Evolutionary conservation across 331 rosid species (phyloP).

Genomic region (Quercus tomentella): DNA sequence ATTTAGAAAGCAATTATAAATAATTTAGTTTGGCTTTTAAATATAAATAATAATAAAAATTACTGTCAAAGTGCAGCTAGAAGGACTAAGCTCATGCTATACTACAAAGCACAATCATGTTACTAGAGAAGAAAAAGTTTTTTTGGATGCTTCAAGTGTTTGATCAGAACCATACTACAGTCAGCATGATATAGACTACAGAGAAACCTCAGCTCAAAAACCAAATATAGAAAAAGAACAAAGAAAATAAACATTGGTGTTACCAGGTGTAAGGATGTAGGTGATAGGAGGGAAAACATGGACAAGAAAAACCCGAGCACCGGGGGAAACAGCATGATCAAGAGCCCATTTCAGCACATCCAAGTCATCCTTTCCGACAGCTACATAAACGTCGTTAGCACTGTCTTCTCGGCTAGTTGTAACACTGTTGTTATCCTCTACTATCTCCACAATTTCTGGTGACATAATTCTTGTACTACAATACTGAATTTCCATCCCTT

Average conservation of each 20-base stretch:
- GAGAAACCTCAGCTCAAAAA: too few species aligned
- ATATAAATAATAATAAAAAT: background rate
- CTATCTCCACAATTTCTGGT: constrained; percentile 49
- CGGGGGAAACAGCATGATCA: constrained; percentile 54
- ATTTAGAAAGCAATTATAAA: too few species aligned
- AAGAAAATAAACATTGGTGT: background rate
- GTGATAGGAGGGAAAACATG: constrained; percentile 70
- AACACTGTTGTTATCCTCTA: constrained; percentile 42
- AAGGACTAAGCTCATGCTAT: background rate
- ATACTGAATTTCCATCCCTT: constrained; percentile 28
- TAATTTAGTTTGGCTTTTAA: background rate
- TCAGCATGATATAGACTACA: background rate
- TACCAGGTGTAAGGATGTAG: constrained; percentile 75
- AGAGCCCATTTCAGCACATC: constrained; percentile 73
- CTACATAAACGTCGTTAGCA: constrained; percentile 59
- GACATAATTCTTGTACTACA: constrained; percentile 4
- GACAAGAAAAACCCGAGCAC: constrained; percentile 59
- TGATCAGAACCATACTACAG: background rate
- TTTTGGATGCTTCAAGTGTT: too few species aligned
- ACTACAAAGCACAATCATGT: background rate
- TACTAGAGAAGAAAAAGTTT: background rate
- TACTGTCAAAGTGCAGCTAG: too few species aligned
- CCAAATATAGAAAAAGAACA: background rate
- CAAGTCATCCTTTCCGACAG: constrained; percentile 77
- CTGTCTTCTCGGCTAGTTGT: constrained; percentile 18